Conservation (phyloP, 176 grass and related monocot genomes). For the Phragmites australis region DNA sequence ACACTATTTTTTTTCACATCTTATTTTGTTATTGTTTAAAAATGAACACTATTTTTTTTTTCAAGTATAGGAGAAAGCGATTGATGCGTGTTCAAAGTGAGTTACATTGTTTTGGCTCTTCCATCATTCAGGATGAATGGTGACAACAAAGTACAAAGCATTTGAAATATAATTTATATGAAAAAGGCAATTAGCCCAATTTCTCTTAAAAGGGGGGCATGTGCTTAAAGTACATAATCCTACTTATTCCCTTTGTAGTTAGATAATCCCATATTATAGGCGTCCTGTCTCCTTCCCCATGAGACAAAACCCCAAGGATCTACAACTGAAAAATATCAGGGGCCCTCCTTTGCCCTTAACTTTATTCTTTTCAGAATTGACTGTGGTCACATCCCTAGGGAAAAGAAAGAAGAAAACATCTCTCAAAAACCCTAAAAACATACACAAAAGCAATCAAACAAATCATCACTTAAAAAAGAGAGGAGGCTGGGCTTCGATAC, state of each 20-base stretch:
- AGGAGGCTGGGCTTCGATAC: not conserved
- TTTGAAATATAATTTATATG: not conserved
- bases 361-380: constrained; percentile 14
- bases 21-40: not conserved
- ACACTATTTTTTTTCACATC: not conserved
- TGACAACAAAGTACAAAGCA: not conserved
- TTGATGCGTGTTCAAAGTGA: constrained; percentile 20
- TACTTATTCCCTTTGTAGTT: not conserved
- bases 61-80: constrained; percentile 19
- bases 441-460: not conserved
- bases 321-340: not conserved
- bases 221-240: not conserved
- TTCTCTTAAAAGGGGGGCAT: not conserved
- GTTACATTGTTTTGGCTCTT: not conserved
- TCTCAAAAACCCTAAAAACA: not conserved
- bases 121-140: not conserved
- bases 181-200: not conserved
- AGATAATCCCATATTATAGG: constrained; percentile 29
- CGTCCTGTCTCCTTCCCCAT: constrained; percentile 7
- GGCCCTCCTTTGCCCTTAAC: not conserved
- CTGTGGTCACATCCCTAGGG: constrained; percentile 19
- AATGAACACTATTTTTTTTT: not conserved
- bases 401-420: not conserved
- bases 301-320: constrained; percentile 39
- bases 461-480: not conserved